phyloP scores from a whole-genome alignment of 1,284 basidiomycete genomes.

The Sanghuangporus weigelae region DNA sequence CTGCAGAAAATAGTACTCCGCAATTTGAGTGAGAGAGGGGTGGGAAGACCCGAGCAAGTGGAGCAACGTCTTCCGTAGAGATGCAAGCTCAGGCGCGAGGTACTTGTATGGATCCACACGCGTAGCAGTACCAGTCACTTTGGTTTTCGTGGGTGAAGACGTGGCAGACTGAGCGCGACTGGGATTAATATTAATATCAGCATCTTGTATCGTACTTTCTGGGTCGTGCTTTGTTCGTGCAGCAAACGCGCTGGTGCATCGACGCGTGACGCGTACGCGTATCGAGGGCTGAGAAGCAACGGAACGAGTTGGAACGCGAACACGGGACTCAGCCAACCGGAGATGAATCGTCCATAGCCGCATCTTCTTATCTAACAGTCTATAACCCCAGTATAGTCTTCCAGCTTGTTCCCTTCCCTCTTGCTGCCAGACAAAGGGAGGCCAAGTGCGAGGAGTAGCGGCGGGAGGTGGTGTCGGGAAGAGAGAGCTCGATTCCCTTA shows the following conservation, averaged over 20 bases:
- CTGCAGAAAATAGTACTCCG: constrained; percentile 89
- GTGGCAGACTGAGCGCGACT: not conserved
- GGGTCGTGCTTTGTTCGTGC: not conserved
- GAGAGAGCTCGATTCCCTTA: not conserved
- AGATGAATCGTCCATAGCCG: constrained; percentile 12
- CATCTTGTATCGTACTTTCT: not conserved
- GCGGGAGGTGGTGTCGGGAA: not conserved
- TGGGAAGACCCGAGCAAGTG: constrained; percentile 85
- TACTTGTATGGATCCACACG: constrained; percentile 57
- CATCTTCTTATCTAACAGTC: constrained; percentile 6
- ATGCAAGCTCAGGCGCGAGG: constrained; percentile 70
- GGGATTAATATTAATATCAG: not conserved
- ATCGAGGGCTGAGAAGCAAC: constrained; percentile 6
- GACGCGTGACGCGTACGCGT: constrained; percentile 15
- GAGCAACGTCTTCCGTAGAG: constrained; percentile 73
- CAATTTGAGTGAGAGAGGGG: constrained; percentile 81
- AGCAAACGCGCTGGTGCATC: constrained; percentile 12
- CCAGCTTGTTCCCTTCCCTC: not conserved
- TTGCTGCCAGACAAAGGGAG: not conserved
- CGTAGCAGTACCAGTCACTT: not conserved
- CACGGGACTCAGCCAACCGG: not conserved
- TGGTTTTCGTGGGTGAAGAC: not conserved
- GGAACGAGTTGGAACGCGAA: not conserved
- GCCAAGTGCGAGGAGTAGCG: not conserved
- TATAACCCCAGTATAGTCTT: not conserved